Base-by-base conservation (phyloP, 2,329 filamentous ascomycete genomes). In the Fusarium kyushuense region DNA sequence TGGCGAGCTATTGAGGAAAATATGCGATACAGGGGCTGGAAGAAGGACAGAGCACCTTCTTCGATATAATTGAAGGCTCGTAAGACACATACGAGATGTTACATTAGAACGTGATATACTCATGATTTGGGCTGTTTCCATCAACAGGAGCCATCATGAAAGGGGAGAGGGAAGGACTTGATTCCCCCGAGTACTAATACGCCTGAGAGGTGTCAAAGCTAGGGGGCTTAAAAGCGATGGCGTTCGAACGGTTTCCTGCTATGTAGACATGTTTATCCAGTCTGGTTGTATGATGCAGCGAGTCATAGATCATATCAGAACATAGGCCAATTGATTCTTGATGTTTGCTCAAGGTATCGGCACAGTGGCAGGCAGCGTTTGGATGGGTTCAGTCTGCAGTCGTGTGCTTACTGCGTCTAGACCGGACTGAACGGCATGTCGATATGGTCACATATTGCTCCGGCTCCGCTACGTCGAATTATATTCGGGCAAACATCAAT, bases 1-100 rank as follows among this genome's bases (percentile, higher is more conserved):
- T 99, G 96, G 96, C 92, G 91, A 75, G 84, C 88, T 6, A 92
- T 99, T 67, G 96, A 98, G 84, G 86, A 86, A 69, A 91, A 92
- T 67, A 98, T 99, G 96, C 87, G 90, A 74, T 84, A 86, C 63
- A 93, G 90, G 77, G 95, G 94, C 4, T 97, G 94, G 93, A 88
- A 86, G 56, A 90, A 86, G 76, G 91, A 94, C 73, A 87, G 86
- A 9, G 88, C 89, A 12, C 90, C 90, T 3, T 78, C 83, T 21
- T 81, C 83, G 49, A 84, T 87, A 66, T 85, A 74, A 42, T 38
- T 33, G 47, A 19, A 52, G 46, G 21, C 43, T 14, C n/a, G 23
- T 5, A 38, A 47, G 42, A 46, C 40, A 32, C 36, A 47, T 14
- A 64, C 21, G 46, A 38, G 53, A 58, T 48, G 49, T 62, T 63